Base-by-base conservation (phyloP, 106 monocot genomes). In the Alisma plantagoaquatica region DNA sequence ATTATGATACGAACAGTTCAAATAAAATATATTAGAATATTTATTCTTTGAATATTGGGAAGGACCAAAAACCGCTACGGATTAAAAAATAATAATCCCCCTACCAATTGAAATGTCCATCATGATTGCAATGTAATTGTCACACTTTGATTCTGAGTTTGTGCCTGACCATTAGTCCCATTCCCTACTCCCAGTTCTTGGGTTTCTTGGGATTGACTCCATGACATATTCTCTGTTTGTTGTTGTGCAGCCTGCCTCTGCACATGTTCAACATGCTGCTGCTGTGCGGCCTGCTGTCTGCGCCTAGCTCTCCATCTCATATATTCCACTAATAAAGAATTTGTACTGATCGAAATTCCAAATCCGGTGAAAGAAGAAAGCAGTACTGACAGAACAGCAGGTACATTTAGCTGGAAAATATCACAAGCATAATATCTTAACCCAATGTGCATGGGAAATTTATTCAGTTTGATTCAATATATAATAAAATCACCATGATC, bases 361-460 rank as follows among this genome's bases (percentile, higher is more conserved):
- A 96, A 89, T 30, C 96, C 96, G 41, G 73, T 76, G 55, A 96
- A 89, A 46, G 96, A 81, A 27, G 96, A 89, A 29, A 96, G 81
- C 11, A 96, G 64, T 24, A 96, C 70, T 0, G 96, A 81, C 19
- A 96, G 73, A 8, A 85, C 76, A 47, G 89, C 42, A 33, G 33
- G 16, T 20, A 96, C 75, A 35, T 23, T 64, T 10, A 96, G 78
- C 96, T 96, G 81, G 29, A 58, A 49, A n/a, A 23, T 27, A 46
- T 46, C 3, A 16, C 30, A 38, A 7, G 35, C n/a, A n/a, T n/a
- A 51, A 6, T 5, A 51, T 14, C 35, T 45, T 7, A 46, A 30
- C 29, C 20, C 33, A 22, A 32, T 14, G 10, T 14, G 14, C 3
- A 2, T 51, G 51, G 16, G 23, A 30, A 19, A 23, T 27, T 49